Evolutionary conservation across 148 eudicot genomes (phyloP).

Genomic region (Diospyros kaki): DNA sequence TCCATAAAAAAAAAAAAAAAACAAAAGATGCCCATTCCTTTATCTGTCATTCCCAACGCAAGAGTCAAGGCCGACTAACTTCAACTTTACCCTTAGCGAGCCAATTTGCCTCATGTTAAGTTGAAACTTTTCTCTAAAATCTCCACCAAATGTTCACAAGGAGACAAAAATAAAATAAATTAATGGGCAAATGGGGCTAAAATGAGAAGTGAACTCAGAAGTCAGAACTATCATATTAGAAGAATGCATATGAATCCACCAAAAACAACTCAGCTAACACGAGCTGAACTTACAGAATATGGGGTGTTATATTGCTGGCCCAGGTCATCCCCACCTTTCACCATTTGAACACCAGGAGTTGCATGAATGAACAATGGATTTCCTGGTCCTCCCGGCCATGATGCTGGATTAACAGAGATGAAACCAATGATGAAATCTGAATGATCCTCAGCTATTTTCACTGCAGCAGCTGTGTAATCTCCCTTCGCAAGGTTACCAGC

Average conservation of each 20-base stretch:
- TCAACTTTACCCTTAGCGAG: too few relatives aligned
- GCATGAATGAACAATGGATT: constrained; percentile 85
- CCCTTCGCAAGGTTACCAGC: constrained; percentile 94
- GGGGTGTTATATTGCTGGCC: constrained; percentile 98
- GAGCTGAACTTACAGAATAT: constrained; percentile 51
- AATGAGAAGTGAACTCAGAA: too few relatives aligned
- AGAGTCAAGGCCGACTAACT: too few relatives aligned
- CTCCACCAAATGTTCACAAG: too few relatives aligned
- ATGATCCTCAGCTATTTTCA: constrained; percentile 83
- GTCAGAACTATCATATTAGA: too few relatives aligned
- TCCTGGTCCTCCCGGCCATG: constrained; percentile 75
- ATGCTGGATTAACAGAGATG: constrained; percentile 94
- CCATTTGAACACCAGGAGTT: constrained; percentile 98
- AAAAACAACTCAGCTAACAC: not conserved
- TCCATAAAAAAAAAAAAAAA: too few relatives aligned
- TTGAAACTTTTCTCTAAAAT: too few relatives aligned
- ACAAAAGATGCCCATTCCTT: too few relatives aligned
- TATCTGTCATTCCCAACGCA: too few relatives aligned
- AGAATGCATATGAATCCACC: not conserved
- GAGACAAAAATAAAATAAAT: too few relatives aligned
- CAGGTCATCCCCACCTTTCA: constrained; percentile 85
- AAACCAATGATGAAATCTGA: constrained; percentile 96
- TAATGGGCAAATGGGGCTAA: too few relatives aligned
- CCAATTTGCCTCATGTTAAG: too few relatives aligned
- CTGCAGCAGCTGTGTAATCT: constrained; percentile 93